Percentiles rank a stretch among this genome's conserved stretches.
phyloP scores from a whole-genome alignment of 495 filamentous ascomycete genomes.

The Neurospora sp. region DNA sequence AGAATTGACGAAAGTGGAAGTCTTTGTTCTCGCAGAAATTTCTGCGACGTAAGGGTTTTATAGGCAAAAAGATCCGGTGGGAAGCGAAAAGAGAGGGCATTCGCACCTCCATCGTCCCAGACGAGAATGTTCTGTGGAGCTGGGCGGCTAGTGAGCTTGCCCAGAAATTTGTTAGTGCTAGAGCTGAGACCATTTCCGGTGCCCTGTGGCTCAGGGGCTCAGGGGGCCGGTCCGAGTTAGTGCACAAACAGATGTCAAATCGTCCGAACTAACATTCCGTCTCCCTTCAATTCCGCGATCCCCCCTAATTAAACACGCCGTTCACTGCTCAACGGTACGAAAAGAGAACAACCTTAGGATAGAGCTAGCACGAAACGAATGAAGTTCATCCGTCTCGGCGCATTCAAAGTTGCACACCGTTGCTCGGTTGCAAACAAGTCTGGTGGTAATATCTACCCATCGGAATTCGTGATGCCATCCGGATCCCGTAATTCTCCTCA shows the following conservation, averaged over 20 bases:
- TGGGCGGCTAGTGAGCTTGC: neutral
- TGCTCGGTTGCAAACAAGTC: too few relatives aligned
- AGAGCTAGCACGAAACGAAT: too few relatives aligned
- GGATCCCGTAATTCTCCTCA: too few relatives aligned
- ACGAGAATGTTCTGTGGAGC: neutral
- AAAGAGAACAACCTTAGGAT: too few relatives aligned
- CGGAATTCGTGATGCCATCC: too few relatives aligned
- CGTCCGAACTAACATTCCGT: neutral
- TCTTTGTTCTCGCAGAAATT: neutral
- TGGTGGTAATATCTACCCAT: too few relatives aligned
- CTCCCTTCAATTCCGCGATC: neutral
- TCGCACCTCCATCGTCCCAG: neutral
- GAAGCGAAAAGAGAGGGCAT: neutral
- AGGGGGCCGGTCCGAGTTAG: neutral
- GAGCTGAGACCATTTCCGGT: neutral
- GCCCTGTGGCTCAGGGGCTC: neutral
- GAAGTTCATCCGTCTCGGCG: too few relatives aligned
- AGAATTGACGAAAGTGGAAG: neutral
- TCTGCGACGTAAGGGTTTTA: neutral
- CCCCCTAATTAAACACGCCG: neutral
- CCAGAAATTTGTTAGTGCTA: neutral
- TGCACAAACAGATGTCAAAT: neutral
- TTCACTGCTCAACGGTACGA: neutral
- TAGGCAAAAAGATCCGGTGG: neutral
- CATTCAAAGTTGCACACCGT: too few relatives aligned